These are phyloP conservation scores for Primulina eburnea DNA, from an alignment of 257 asterid genomes.

Conservation along the genomic window DNA sequence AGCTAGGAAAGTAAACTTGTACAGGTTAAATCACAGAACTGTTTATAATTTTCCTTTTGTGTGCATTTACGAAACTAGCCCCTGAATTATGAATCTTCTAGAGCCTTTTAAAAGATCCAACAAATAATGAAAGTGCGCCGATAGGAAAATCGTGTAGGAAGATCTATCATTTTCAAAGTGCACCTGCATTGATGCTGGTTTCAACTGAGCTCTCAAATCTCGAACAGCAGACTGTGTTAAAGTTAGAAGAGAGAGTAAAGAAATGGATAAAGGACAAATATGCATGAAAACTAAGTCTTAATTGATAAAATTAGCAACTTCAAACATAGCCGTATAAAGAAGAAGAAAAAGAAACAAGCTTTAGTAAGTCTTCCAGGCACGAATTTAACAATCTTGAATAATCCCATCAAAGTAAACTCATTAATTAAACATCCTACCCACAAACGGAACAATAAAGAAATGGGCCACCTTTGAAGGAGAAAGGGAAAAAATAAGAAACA, in stretches of 20 bases:
- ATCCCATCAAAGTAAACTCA: neutral
- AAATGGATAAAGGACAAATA: constrained; percentile 15
- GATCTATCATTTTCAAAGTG: constrained; percentile 9
- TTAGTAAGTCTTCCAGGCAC: neutral
- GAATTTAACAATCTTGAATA: constrained; percentile 15
- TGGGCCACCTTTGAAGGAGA: neutral
- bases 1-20: neutral
- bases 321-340: constrained; percentile 5
- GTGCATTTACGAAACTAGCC: neutral
- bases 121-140: neutral
- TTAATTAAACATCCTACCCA: neutral
- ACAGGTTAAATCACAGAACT: neutral
- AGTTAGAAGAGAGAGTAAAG: constrained; percentile 24
- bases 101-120: neutral
- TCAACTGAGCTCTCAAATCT: constrained; percentile 91
- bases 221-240: constrained; percentile 80
- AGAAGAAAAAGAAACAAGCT: constrained; percentile 12
- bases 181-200: constrained; percentile 99
- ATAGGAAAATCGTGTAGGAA: constrained; percentile 7
- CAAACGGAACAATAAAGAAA: neutral
- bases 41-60: neutral
- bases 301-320: neutral
- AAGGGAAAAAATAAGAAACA: neutral
- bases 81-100: neutral
- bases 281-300: constrained; percentile 1